Percentiles rank a stretch among this genome's conserved stretches.
These are phyloP conservation scores for Elsinoe batatas DNA, from an alignment of 2,329 filamentous ascomycete genomes.

Conservation along the genomic window DNA sequence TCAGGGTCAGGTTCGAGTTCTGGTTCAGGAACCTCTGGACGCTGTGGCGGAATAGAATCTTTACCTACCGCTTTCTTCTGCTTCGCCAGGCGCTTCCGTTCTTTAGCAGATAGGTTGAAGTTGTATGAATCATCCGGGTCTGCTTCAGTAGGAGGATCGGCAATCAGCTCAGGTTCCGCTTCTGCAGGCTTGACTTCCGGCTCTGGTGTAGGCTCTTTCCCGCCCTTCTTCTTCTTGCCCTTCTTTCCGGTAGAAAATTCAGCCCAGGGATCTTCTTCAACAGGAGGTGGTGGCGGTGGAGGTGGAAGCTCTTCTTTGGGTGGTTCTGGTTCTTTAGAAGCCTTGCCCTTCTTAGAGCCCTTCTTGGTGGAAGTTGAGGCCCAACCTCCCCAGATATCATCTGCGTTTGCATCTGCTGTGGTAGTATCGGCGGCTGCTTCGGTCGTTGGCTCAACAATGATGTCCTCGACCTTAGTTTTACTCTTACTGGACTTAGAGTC, in stretches of 20 bases:
- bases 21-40: conserved; percentile 22
- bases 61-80: conserved; percentile 34
- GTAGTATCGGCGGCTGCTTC: not conserved
- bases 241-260: conserved; percentile 27
- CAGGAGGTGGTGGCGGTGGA: conserved; percentile 18
- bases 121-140: conserved; percentile 27
- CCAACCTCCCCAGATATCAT: conserved; percentile 21
- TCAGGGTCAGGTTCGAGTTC: conserved; percentile 25
- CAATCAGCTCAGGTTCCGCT: conserved; percentile 26
- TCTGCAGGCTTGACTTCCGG: conserved; percentile 19
- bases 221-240: conserved; percentile 33
- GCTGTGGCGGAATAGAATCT: conserved; percentile 23
- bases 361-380: conserved; percentile 19
- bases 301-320: conserved; percentile 13
- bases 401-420: not conserved
- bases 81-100: conserved; percentile 41
- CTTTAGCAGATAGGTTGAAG: conserved; percentile 19
- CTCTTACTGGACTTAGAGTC: conserved; percentile 27
- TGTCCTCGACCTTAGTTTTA: conserved; percentile 12
- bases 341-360: conserved; percentile 26
- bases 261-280: conserved; percentile 27
- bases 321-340: conserved; percentile 15
- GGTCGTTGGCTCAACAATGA: not conserved
- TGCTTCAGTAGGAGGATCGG: conserved; percentile 29
- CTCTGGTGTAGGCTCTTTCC: conserved; percentile 23